Conservation (phyloP, 352 stramenopile genomes). For the Globisporangium solare region DNA sequence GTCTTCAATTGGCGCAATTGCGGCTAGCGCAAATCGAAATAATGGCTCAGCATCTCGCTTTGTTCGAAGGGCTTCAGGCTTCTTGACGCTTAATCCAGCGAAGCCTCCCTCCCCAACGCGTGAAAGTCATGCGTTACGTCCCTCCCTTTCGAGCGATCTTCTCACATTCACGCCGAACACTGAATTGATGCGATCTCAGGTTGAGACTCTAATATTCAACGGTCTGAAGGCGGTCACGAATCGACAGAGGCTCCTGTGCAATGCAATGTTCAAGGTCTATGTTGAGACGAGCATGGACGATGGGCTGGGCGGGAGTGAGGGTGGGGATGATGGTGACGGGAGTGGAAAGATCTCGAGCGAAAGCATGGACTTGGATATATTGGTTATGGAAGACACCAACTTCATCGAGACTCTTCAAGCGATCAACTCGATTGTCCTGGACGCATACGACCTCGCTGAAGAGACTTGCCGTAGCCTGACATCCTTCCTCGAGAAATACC, state of each 20-base stretch:
- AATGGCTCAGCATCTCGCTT: slow-evolving; percentile 6
- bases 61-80: slow-evolving; percentile 18
- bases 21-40: neutral
- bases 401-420: slow-evolving; percentile 58
- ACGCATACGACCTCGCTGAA: slow-evolving; percentile 46
- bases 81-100: slow-evolving; percentile 9
- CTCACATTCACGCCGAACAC: slow-evolving; percentile 47
- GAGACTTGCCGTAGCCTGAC: slow-evolving; percentile 56
- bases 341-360: slow-evolving; percentile 35
- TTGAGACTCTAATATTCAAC: slow-evolving; percentile 67
- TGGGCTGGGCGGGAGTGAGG: slow-evolving; percentile 25
- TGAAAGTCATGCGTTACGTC: neutral
- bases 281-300: slow-evolving; percentile 53
- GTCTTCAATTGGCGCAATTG: slow-evolving; percentile 8
- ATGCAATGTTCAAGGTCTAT: slow-evolving; percentile 64
- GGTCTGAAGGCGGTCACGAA: slow-evolving; percentile 64
- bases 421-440: slow-evolving; percentile 44
- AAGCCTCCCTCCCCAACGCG: slow-evolving; percentile 8
- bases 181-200: slow-evolving; percentile 54
- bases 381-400: slow-evolving; percentile 67
- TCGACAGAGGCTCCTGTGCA: slow-evolving; percentile 52
- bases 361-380: slow-evolving; percentile 66
- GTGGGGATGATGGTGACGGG: slow-evolving; percentile 28
- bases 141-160: slow-evolving; percentile 18
- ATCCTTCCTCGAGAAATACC: slow-evolving; percentile 71